Conservation (phyloP, 257 asterid species). For the Ophiorrhiza pumila region DNA sequence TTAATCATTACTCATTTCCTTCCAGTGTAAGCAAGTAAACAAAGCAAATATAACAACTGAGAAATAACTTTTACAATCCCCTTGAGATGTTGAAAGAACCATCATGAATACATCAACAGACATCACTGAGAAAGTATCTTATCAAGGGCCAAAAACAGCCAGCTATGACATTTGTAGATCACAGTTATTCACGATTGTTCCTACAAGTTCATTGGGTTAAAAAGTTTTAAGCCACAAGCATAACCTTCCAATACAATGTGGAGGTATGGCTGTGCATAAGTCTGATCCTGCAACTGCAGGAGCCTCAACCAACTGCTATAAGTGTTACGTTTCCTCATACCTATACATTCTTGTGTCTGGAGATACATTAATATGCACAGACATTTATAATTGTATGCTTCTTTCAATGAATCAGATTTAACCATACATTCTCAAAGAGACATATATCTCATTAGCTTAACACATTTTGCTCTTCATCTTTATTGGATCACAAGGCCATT, state of each 20-base stretch:
- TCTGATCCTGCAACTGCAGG: constrained; percentile 5
- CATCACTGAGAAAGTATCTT: not conserved
- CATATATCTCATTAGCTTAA: not conserved
- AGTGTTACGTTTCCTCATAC: not conserved
- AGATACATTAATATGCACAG: not conserved
- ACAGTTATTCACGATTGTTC: not conserved
- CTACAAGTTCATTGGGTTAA: too few species aligned
- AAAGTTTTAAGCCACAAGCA: not conserved
- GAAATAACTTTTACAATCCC: not conserved
- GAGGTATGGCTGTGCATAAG: not conserved
- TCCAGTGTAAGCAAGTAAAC: not conserved
- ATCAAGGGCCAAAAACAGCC: not conserved
- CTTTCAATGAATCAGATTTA: not conserved
- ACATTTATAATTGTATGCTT: too few species aligned
- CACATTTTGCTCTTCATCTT: not conserved
- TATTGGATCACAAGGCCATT: not conserved
- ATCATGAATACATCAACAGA: not conserved
- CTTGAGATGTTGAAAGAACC: not conserved
- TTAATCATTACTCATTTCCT: constrained; percentile 10
- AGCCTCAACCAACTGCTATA: not conserved
- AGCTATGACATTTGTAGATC: not conserved
- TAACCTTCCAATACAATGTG: not conserved
- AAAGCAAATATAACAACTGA: not conserved
- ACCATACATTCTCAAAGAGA: not conserved
- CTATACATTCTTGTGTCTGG: not conserved